Base-by-base conservation (phyloP, 1,284 basidiomycete genomes). In the Tilletia caries region DNA sequence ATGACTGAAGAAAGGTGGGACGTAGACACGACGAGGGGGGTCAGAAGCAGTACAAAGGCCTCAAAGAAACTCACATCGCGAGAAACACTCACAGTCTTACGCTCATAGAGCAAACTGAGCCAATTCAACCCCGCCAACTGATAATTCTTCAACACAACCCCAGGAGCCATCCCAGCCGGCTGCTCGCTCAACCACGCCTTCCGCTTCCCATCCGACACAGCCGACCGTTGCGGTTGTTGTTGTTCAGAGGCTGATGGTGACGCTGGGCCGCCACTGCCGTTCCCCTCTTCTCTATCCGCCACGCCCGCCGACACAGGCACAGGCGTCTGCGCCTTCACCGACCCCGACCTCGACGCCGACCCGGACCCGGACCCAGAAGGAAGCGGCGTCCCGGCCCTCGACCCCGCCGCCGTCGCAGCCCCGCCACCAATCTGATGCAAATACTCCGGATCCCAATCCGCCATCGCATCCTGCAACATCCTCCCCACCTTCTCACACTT, bases 111-210 rank as follows among this genome's bases (percentile, higher is more conserved):
- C 33, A 98, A 85, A 82, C 92, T 90, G 73, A 99, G 86, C 96
- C 96, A 99, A 82, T 97, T 98, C 71, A 98, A 88, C n/a, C 96
- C 96, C 68, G 96, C 87, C 70, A 98, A 86, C 84, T 98, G 95
- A 83, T 98, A 99, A 78, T 96, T 93, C 86, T 98, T 98, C 76
- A 99, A 86, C 76, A 87, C 87, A 72, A 96, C 89, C 62, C 87
- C 88, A 32, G 89, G 85, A 44, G 89, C 87, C 15, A 98, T 85
- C 46, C 89, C 83, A 6, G 87, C 84, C 0, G 96, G 95, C 79
- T 97, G 94, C 44, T 85, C 85, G 50, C 88, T 86, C 75, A 98
- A 87, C 77, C 86, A 88, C 65, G 73, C 75, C 64, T 79, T 75
- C 73, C 81, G 76, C 67, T 70, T 67, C 20, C 67, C 65, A 29